phyloP scores from a whole-genome alignment of 352 stramenopile species.

The Saprolegnia diclina region DNA sequence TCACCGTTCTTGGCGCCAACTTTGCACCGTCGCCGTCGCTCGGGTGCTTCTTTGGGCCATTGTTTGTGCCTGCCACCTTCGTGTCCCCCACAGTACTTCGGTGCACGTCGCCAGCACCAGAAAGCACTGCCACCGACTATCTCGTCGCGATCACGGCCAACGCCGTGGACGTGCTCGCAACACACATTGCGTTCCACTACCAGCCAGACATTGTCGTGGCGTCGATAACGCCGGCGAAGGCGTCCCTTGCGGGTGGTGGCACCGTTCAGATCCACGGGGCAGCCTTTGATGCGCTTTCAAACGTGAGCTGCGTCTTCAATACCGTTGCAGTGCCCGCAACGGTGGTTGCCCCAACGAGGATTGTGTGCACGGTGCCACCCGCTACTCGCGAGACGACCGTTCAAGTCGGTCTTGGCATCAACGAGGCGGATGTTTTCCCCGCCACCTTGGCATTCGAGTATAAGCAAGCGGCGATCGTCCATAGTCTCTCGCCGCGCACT shows the following conservation, averaged over 20 bases:
- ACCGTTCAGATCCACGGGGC: constrained; percentile 25
- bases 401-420: constrained; percentile 28
- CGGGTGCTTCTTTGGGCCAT: constrained; percentile 37
- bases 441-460: not conserved
- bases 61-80: constrained; percentile 5
- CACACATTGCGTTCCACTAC: constrained; percentile 22
- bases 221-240: not conserved
- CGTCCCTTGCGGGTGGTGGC: constrained; percentile 3
- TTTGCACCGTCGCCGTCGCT: constrained; percentile 30
- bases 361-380: constrained; percentile 26
- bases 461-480: constrained; percentile 16
- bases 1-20: constrained; percentile 34
- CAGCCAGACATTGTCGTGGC: constrained; percentile 23
- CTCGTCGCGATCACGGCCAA: constrained; percentile 29
- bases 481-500: constrained; percentile 23
- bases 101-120: not conserved
- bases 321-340: constrained; percentile 24
- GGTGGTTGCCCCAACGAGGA: constrained; percentile 18
- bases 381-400: constrained; percentile 9
- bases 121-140: not conserved
- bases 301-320: constrained; percentile 32
- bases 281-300: constrained; percentile 21
- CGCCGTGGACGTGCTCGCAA: constrained; percentile 6
- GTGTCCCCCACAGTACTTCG: constrained; percentile 16
- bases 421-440: constrained; percentile 26